Evolutionary conservation across 2,329 filamentous ascomycete species (phyloP).

Genomic region (Beauveria sp.): DNA sequence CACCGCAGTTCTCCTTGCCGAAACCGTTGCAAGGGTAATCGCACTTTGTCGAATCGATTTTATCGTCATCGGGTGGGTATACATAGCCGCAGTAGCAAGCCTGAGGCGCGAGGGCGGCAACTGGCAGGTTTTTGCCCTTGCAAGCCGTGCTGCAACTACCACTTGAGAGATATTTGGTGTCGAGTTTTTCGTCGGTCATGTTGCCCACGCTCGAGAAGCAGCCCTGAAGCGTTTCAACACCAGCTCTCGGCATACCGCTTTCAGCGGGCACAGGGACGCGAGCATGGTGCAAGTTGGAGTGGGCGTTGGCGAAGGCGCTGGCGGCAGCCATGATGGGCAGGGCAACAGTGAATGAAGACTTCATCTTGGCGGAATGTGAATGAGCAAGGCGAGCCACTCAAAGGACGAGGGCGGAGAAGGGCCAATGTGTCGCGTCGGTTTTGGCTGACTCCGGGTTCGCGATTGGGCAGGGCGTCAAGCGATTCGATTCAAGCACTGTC

Average conservation of each 20-base stretch:
- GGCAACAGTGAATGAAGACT: conserved; percentile 10
- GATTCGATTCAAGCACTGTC: background rate
- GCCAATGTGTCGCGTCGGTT: background rate
- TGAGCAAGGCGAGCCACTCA: conserved; percentile 3
- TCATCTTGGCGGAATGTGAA: background rate
- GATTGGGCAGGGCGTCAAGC: background rate
- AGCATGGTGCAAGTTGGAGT: conserved; percentile 5
- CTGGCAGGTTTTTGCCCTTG: conserved; percentile 37
- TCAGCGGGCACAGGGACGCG: conserved; percentile 19
- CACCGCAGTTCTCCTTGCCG: conserved; percentile 51
- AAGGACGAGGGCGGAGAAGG: background rate
- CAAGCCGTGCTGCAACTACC: conserved; percentile 37
- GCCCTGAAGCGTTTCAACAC: conserved; percentile 39
- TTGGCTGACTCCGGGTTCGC: background rate
- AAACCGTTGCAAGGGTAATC: conserved; percentile 58
- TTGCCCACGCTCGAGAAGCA: conserved; percentile 41
- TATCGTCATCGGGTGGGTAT: conserved; percentile 50
- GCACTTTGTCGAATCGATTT: conserved; percentile 55
- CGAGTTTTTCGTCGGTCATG: conserved; percentile 21
- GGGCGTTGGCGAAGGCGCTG: conserved; percentile 17
- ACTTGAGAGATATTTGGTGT: conserved; percentile 22
- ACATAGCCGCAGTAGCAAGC: conserved; percentile 67
- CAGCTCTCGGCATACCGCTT: conserved; percentile 26
- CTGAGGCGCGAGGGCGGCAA: conserved; percentile 55
- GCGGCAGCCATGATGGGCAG: conserved; percentile 22